Evolutionary conservation across 1,139 yeast genomes (phyloP), one percentile per base, ranked within the genome.

Genomic region (Diutina pseudorugosa): DNA sequence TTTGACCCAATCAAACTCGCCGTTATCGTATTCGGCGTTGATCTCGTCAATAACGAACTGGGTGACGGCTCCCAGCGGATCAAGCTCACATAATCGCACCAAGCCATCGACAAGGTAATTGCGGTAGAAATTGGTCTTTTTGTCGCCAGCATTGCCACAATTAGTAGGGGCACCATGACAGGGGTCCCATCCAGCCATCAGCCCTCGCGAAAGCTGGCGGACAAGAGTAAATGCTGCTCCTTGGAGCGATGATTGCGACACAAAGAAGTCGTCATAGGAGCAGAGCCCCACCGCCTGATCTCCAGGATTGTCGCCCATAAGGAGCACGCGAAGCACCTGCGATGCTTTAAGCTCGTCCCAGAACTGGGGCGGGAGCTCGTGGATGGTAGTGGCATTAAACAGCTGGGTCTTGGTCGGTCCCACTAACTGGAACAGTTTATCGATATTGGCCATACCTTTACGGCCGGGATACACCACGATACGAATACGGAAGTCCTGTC

Each of bases 401-500:
- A 9, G 52, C 21, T 14, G 52, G 41, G 56, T 57, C 53, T 53
- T 53, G 12, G 56, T 53, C 41, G 59, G 64, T 36, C 68, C 68
- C 2, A 65, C 57, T 16, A 69, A 60, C 51, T 62, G 72, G 55
- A 60, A 70, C 2, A 69, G 58, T 48, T 59, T 63, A 53, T 70
- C 74, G 23, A 71, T 62, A 52, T 59, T 59, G 7, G 69, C 57
- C 3, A 62, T 59, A 1, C 57, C 56, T 50, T 57, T 59, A 51
- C 61, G 64, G 25, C 59, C 57, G 9, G 61, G 52, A 2, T 63
- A 62, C 6, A 72, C 59, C 20, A 71, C 65, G 54, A 61, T 68
- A 47, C 69, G 64, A 12, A 67, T 75, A 61, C 69, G 71, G 53
- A 79, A 64, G 59, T 79, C 84, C 20, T 76, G 71, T 55, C 67